A percentile compares a stretch with the other conserved stretches of the same genome.
phyloP scores from a whole-genome alignment of 768 basidiomycete species.

The Mycena leptocephala region DNA sequence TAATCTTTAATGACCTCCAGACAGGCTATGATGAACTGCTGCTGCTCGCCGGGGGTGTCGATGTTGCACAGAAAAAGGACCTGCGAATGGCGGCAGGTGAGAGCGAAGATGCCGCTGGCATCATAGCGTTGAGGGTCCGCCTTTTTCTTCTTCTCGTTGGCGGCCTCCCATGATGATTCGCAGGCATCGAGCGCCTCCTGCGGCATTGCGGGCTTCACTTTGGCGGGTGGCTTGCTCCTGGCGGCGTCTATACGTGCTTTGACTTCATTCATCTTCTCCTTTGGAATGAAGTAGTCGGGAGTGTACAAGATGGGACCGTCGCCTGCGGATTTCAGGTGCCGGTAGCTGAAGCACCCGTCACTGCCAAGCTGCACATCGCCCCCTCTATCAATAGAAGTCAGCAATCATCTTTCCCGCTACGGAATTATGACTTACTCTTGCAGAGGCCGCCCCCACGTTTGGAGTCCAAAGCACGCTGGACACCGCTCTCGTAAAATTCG shows the following conservation, averaged over 20 bases:
- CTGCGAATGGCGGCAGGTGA: slow-evolving; percentile 56
- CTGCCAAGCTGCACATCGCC: too few species aligned
- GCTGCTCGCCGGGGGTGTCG: too few species aligned
- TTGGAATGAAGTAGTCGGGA: slow-evolving; percentile 50
- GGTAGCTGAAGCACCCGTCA: slow-evolving; percentile 58
- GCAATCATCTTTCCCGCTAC: slow-evolving; percentile 49
- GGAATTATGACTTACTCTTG: slow-evolving; percentile 36
- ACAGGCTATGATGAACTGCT: slow-evolving; percentile 54
- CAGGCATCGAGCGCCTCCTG: slow-evolving; percentile 55
- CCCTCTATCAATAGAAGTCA: slow-evolving; percentile 39
- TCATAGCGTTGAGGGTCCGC: slow-evolving; percentile 46
- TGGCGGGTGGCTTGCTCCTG: slow-evolving; percentile 34
- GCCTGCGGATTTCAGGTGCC: slow-evolving; percentile 46
- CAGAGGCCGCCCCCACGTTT: slow-evolving; percentile 40
- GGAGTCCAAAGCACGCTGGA: slow-evolving; percentile 52
- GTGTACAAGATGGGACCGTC: slow-evolving; percentile 51
- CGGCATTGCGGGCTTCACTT: slow-evolving; percentile 39
- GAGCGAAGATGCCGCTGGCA: slow-evolving; percentile 53
- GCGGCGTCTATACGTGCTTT: slow-evolving; percentile 44
- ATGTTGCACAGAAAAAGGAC: too few species aligned
- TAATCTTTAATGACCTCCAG: slow-evolving; percentile 46
- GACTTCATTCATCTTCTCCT: slow-evolving; percentile 49
- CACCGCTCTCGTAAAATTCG: slow-evolving; percentile 45
- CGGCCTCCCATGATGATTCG: slow-evolving; percentile 50
- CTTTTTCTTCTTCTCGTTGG: slow-evolving; percentile 49